Evolutionary conservation across 495 filamentous ascomycete genomes (phyloP).

Genomic region (Neurospora sp.): DNA sequence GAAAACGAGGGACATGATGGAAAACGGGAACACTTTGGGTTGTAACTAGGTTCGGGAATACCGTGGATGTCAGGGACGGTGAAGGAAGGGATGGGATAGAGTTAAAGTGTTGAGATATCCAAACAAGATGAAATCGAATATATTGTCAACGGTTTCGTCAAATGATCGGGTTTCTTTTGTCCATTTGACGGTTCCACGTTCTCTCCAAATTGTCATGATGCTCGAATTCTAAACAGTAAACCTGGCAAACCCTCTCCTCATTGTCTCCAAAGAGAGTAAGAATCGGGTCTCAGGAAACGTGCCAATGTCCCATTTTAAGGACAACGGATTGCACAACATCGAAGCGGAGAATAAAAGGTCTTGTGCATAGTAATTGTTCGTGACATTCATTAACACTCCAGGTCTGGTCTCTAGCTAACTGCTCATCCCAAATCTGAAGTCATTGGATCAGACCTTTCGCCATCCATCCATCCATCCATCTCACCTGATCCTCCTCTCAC

Average conservation of each 20-base stretch:
- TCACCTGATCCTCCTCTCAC: conserved; percentile 9
- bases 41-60: neutral
- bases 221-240: no score
- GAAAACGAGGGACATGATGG: no score
- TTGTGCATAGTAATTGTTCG: neutral
- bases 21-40: no score
- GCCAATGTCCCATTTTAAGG: neutral
- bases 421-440: neutral
- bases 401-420: neutral
- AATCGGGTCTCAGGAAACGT: neutral
- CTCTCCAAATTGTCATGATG: no score
- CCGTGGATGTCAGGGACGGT: neutral
- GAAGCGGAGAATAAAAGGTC: neutral
- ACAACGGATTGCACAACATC: neutral
- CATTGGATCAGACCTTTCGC: neutral
- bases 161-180: no score
- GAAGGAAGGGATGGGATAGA: neutral
- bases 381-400: neutral
- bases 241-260: no score
- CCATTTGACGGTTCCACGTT: no score
- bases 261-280: neutral
- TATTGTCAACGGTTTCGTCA: no score
- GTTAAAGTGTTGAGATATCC: no score
- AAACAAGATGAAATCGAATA: no score
- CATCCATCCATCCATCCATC: neutral